A percentile compares a stretch with the other conserved stretches of the same genome.
Conservation (phyloP, 148 eudicot species). For the Silene conica region DNA sequence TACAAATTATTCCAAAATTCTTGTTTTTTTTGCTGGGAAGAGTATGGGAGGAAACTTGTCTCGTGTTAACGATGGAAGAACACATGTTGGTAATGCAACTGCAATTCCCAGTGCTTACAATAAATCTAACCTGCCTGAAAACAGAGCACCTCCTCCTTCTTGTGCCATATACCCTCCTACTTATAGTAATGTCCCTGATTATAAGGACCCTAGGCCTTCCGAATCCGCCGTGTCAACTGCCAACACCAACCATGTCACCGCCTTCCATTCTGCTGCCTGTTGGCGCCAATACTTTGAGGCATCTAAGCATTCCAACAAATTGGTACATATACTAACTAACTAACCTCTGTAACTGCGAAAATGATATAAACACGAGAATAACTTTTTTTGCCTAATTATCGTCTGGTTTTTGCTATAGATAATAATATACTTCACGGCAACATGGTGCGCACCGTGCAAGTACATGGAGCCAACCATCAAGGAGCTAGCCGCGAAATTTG, state of each 20-base stretch:
- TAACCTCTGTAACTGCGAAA: too few species aligned
- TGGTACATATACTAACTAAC: conserved; percentile 28
- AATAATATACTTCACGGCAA: conserved; percentile 57
- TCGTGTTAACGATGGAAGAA: conserved; percentile 9
- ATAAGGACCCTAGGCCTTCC: background rate
- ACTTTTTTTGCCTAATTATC: background rate
- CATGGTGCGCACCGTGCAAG: conserved; percentile 76
- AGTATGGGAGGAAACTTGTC: conserved; percentile 20
- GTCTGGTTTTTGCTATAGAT: background rate
- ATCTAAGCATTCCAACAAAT: conserved; percentile 49
- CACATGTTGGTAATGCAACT: background rate
- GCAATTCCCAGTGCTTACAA: background rate
- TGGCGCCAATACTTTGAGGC: conserved; percentile 55
- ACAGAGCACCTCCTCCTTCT: conserved; percentile 4
- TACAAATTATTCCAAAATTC: conserved; percentile 4
- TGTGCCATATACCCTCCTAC: conserved; percentile 13
- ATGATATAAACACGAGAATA: too few species aligned
- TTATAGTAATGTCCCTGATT: too few species aligned
- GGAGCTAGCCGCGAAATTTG: conserved; percentile 48
- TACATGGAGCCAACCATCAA: conserved; percentile 49
- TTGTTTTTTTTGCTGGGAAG: background rate
- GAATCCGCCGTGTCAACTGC: background rate
- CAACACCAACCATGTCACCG: conserved; percentile 1
- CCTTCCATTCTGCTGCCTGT: conserved; percentile 40
- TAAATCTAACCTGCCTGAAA: background rate